These are phyloP conservation scores for Pleurozium schreberi DNA, from an alignment of 225 moss, liverwort and hornwort species.

Conservation along the genomic window DNA sequence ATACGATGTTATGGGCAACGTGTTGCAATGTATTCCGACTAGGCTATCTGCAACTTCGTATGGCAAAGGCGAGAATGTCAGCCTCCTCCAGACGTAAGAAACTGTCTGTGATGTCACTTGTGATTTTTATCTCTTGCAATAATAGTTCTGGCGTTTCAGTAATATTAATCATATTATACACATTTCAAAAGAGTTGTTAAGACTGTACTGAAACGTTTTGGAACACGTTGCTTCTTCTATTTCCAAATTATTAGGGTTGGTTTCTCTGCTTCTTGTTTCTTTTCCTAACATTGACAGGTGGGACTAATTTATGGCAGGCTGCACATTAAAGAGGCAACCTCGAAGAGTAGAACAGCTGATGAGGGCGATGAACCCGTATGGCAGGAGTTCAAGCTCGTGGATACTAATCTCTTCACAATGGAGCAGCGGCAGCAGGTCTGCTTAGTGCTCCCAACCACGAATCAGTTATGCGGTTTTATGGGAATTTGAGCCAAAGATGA, in stretches of 20 bases:
- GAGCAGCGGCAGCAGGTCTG: slow-evolving; percentile 79
- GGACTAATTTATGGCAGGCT: slow-evolving; percentile 32
- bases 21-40: slow-evolving; percentile 67
- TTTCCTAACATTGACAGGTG: neutral
- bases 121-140: neutral
- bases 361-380: slow-evolving; percentile 63
- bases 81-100: slow-evolving; percentile 77
- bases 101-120: neutral
- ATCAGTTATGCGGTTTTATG: neutral
- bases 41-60: slow-evolving; percentile 45
- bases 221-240: neutral
- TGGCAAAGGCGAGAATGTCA: slow-evolving; percentile 62
- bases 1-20: slow-evolving; percentile 67
- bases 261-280: neutral
- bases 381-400: slow-evolving; percentile 76
- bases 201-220: neutral
- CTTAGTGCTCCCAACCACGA: neutral
- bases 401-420: slow-evolving; percentile 66
- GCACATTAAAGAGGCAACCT: slow-evolving; percentile 63
- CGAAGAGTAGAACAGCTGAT: slow-evolving; percentile 55
- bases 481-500: neutral
- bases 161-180: neutral
- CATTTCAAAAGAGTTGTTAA: neutral
- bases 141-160: neutral
- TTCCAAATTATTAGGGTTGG: neutral